Conservation (phyloP, 345 rosid species). For the Kandelia obovata region DNA sequence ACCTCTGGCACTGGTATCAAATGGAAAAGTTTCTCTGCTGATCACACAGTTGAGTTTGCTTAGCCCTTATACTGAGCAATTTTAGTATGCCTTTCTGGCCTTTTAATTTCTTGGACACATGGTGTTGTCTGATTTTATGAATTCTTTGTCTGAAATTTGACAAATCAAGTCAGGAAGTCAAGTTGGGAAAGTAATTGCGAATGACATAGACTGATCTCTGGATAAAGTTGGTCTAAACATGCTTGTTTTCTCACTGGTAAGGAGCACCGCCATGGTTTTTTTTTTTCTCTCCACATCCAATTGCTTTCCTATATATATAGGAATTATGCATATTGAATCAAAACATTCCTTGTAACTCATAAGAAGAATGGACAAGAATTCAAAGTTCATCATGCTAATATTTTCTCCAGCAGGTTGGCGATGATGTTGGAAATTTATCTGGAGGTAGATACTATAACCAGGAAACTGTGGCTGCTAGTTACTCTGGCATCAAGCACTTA, state of each 20-base stretch:
- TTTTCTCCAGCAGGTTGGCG: constrained; percentile 41
- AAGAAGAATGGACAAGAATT: neutral
- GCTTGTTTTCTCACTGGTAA: constrained; percentile 23
- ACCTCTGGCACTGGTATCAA: constrained; percentile 35
- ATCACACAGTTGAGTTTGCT: constrained; percentile 35
- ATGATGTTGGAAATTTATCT: constrained; percentile 49
- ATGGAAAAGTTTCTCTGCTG: constrained; percentile 41
- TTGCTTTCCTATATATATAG: neutral
- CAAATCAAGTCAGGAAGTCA: neutral
- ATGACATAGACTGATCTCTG: constrained; percentile 43
- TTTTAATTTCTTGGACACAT: neutral
- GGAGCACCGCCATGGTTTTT: too few species aligned
- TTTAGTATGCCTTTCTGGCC: too few species aligned
- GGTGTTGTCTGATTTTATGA: neutral
- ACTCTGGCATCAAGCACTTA: constrained; percentile 51
- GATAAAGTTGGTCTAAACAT: constrained; percentile 38
- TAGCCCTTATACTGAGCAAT: neutral
- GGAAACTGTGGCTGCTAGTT: constrained; percentile 51
- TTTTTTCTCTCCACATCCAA: neutral
- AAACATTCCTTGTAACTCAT: neutral
- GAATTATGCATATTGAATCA: neutral
- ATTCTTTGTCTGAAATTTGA: neutral
- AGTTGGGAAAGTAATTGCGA: constrained; percentile 27
- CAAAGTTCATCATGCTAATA: neutral
- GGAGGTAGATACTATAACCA: constrained; percentile 56